A percentile compares a stretch with the other conserved stretches of the same genome.
Conservation (phyloP, 495 filamentous ascomycete genomes). For the Ramalina peruviana region DNA sequence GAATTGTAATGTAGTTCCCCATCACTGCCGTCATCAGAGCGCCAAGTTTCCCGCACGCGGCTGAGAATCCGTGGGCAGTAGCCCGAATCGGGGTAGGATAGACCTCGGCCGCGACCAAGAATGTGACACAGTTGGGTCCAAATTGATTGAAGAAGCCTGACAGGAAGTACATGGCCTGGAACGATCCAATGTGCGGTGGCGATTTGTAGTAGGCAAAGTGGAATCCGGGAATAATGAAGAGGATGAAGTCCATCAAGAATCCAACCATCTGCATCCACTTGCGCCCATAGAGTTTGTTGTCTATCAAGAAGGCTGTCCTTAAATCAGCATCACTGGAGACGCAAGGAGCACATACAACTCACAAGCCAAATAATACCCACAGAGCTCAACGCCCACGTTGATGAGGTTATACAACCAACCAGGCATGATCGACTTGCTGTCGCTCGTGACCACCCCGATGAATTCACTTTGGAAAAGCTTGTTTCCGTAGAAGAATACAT, state of each 20-base stretch:
- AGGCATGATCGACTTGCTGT: constrained; percentile 53
- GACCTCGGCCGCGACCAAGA: constrained; percentile 82
- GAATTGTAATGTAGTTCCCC: constrained; percentile 71
- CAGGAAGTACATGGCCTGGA: constrained; percentile 88
- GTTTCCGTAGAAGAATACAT: constrained; percentile 96
- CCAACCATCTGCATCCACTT: constrained; percentile 87
- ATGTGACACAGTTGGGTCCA: constrained; percentile 81
- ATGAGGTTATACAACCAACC: constrained; percentile 81
- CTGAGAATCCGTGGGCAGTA: constrained; percentile 79
- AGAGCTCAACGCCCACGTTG: constrained; percentile 71
- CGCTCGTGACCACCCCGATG: constrained; percentile 55
- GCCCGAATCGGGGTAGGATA: constrained; percentile 83
- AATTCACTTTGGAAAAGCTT: constrained; percentile 89
- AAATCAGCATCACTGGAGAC: background rate
- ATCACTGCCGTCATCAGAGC: constrained; percentile 71
- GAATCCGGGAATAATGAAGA: constrained; percentile 78
- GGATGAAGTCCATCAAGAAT: constrained; percentile 74
- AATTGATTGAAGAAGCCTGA: constrained; percentile 96
- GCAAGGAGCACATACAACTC: background rate
- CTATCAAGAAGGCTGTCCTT: constrained; percentile 53
- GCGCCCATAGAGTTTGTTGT: constrained; percentile 84
- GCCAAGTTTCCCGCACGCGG: constrained; percentile 69
- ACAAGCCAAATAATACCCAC: constrained; percentile 67
- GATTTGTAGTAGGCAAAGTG: constrained; percentile 63
- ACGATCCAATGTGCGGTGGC: constrained; percentile 50